Base-by-base conservation (phyloP, 176 grass and related monocot species). In the Raddia distichophylla region DNA sequence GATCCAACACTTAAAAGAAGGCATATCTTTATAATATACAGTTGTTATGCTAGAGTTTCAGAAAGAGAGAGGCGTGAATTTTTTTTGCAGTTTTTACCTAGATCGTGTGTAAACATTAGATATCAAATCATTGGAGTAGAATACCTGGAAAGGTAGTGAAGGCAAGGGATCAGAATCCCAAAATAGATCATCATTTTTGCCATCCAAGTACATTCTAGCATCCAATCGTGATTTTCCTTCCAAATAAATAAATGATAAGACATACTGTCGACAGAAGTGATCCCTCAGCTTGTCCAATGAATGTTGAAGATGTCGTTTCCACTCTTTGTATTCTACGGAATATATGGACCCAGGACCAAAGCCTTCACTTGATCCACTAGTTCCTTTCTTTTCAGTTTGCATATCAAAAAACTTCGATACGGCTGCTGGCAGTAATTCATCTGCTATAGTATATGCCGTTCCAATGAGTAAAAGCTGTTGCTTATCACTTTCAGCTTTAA, bases 211-310 rank as follows among this genome's bases (percentile, higher is more conserved):
- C 86, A 95, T 98, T 84, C 82, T 92, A 86, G 90, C 88, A 91
- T 98, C 96, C 78, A 98, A 86, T 68, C 88, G 90, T 55, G 96
- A 91, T 69, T 98, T 91, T 73, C 93, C 96, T 93, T 98, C 96
- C 60, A 94, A 80, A 83, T 98, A 98, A 83, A 98, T 94, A 86
- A 98, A 98, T 85, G 90, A 95, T 74, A 98, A 84, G 45, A 98
- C 93, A 91, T 91, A 98, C 77, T 91, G 96, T 52, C 82, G 86
- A 64, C 95, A 95, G 64, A 98, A 98, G 84, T 98, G 90, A 81
- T 98, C 95, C 74, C 95, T 93, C 64, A 98, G 81, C 87, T 88
- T 93, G 22, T 98, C 95, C 82, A 94, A 88, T 61, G 92, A 93
- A 75, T 93, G 95, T 78, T 92, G 90, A 57, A 95, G 88, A 59